Evolutionary conservation across 2,329 filamentous ascomycete species (phyloP).

Genomic region (Pseudogymnoascus sp.): DNA sequence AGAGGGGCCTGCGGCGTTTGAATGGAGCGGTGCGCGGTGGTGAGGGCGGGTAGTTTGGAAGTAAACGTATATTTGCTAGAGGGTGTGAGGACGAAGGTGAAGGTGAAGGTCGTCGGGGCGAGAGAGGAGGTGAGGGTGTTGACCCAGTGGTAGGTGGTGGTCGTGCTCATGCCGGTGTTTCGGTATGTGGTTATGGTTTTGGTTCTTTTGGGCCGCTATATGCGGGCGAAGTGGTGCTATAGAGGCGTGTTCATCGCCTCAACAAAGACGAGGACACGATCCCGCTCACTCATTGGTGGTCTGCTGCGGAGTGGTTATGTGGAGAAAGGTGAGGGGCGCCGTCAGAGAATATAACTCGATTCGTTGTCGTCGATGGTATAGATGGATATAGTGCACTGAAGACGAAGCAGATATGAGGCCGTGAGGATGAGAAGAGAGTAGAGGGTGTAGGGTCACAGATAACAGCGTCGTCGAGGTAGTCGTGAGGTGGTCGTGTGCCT

Average conservation of each 20-base stretch:
- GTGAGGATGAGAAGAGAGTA: background rate
- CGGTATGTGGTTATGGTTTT: background rate
- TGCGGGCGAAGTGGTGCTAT: conserved; percentile 14
- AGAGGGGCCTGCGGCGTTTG: conserved; percentile 29
- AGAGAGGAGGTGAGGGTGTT: conserved; percentile 17
- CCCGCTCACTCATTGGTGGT: conserved; percentile 26
- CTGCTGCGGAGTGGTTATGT: background rate
- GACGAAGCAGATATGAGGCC: background rate
- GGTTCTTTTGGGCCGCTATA: background rate
- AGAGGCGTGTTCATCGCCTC: conserved; percentile 29
- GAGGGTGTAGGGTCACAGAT: background rate
- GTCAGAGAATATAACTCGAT: background rate
- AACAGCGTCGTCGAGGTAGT: background rate
- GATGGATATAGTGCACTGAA: background rate
- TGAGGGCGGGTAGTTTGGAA: conserved; percentile 22
- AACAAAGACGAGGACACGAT: conserved; percentile 26
- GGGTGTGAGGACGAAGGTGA: conserved; percentile 33
- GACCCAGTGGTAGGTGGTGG: conserved; percentile 25
- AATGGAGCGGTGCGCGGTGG: conserved; percentile 19
- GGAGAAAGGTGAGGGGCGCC: background rate
- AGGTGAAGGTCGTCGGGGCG: conserved; percentile 21
- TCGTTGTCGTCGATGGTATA: background rate
- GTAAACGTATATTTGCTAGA: conserved; percentile 32
- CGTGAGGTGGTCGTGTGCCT: conserved; percentile 4
- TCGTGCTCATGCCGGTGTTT: conserved; percentile 19